phyloP scores from a whole-genome alignment of 495 filamentous ascomycete species.

The Daldinia vernicosa region DNA sequence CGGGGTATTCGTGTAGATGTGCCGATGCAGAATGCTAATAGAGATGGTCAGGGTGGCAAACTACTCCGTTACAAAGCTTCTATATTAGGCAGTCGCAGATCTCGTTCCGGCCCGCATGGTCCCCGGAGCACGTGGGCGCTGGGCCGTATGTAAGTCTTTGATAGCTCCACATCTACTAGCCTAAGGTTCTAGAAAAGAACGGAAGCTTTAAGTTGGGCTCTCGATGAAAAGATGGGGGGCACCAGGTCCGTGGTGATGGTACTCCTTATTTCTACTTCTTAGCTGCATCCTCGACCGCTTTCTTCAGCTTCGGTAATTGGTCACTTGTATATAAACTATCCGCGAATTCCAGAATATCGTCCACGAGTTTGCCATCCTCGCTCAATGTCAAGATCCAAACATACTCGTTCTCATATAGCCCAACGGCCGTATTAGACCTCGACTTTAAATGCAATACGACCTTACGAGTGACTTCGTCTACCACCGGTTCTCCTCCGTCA shows the following conservation, averaged over 20 bases:
- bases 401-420: constrained; percentile 49
- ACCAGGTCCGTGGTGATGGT: too few species aligned
- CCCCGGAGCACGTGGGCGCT: neutral
- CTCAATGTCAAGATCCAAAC: constrained; percentile 44
- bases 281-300: constrained; percentile 4
- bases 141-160: neutral
- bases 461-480: constrained; percentile 40
- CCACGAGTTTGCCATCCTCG: constrained; percentile 43
- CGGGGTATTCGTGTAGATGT: neutral
- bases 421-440: constrained; percentile 36
- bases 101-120: neutral
- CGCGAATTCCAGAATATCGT: constrained; percentile 44
- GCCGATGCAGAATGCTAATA: neutral
- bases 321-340: constrained; percentile 45
- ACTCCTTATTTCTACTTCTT: constrained; percentile 6
- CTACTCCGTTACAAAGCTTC: neutral
- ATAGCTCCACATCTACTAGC: neutral
- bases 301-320: constrained; percentile 13
- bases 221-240: too few species aligned
- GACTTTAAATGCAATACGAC: constrained; percentile 43
- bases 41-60: neutral
- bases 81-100: neutral
- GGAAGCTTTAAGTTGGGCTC: too few species aligned
- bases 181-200: too few species aligned
- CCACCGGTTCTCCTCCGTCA: constrained; percentile 26